These are phyloP conservation scores for Dipteronia sinensis DNA, from an alignment of 345 rosid species.

Conservation along the genomic window DNA sequence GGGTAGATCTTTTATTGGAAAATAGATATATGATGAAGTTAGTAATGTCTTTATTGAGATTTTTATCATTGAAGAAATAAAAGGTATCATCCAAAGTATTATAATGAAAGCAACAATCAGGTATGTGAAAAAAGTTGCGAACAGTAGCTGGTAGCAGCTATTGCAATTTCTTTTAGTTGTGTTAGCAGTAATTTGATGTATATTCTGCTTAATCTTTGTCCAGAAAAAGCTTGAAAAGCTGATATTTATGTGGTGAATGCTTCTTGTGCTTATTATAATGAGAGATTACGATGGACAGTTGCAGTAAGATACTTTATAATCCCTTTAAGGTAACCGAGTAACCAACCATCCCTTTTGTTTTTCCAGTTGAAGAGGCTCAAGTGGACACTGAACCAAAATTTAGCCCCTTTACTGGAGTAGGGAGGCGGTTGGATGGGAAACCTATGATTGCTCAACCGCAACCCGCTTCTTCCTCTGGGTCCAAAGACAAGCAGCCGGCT, in stretches of 20 bases:
- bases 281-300: neutral
- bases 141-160: too few species aligned
- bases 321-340: neutral
- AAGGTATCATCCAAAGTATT: too few species aligned
- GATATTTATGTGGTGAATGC: neutral
- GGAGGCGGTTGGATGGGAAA: conserved; percentile 91
- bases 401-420: conserved; percentile 78
- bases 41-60: too few species aligned
- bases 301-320: conserved; percentile 1
- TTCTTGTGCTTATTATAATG: neutral
- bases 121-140: too few species aligned
- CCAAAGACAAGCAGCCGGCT: conserved; percentile 58
- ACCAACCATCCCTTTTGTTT: conserved; percentile 14
- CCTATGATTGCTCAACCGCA: conserved; percentile 54
- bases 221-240: neutral
- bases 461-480: conserved; percentile 43
- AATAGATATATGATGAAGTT: too few species aligned
- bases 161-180: too few species aligned
- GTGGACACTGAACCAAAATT: conserved; percentile 69
- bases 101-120: too few species aligned
- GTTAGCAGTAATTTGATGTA: neutral
- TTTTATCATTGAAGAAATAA: too few species aligned
- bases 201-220: neutral
- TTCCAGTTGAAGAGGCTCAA: conserved; percentile 65
- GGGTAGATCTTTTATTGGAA: too few species aligned